A percentile compares a stretch with the other conserved stretches of the same genome.
Evolutionary conservation across 2,329 filamentous ascomycete species (phyloP).

Genomic region (Remersonia thermophila): DNA sequence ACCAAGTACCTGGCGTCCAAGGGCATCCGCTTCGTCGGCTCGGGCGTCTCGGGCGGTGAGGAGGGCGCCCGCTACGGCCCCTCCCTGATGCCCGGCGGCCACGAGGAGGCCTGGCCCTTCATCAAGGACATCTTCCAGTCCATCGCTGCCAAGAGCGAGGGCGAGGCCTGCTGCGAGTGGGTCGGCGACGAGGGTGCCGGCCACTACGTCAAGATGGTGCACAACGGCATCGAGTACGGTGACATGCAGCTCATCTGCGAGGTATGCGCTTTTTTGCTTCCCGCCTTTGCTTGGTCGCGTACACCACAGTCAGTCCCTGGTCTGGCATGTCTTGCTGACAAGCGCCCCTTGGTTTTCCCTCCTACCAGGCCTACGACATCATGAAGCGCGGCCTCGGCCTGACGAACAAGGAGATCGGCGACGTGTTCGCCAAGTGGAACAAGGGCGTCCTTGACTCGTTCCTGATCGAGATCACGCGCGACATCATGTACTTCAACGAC

Average conservation of each 20-base stretch:
- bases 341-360: neutral
- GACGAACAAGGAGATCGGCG: slow-evolving; percentile 85
- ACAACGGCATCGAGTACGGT: slow-evolving; percentile 99
- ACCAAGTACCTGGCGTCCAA: slow-evolving; percentile 76
- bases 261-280: slow-evolving; percentile 46
- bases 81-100: slow-evolving; percentile 96
- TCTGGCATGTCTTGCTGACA: neutral
- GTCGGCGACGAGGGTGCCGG: slow-evolving; percentile 98
- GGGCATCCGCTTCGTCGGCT: slow-evolving; percentile 90
- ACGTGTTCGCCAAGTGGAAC: slow-evolving; percentile 94
- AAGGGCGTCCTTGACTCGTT: slow-evolving; percentile 97
- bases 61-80: slow-evolving; percentile 97
- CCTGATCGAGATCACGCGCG: slow-evolving; percentile 97
- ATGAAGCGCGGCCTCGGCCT: slow-evolving; percentile 96
- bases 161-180: slow-evolving; percentile 98
- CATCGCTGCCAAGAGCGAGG: slow-evolving; percentile 94
- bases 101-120: slow-evolving; percentile 93
- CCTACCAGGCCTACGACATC: slow-evolving; percentile 83
- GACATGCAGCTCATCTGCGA: slow-evolving; percentile 99
- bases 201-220: slow-evolving; percentile 99
- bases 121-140: slow-evolving; percentile 99
- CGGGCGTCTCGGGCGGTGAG: slow-evolving; percentile 97
- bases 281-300: too few species aligned
- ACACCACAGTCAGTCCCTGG: too few species aligned
- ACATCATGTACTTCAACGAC: slow-evolving; percentile 97